Evolutionary conservation across 352 stramenopile species (phyloP), one percentile per base, ranked within the genome.

Genomic region (Salisapilia sapeloensis): DNA sequence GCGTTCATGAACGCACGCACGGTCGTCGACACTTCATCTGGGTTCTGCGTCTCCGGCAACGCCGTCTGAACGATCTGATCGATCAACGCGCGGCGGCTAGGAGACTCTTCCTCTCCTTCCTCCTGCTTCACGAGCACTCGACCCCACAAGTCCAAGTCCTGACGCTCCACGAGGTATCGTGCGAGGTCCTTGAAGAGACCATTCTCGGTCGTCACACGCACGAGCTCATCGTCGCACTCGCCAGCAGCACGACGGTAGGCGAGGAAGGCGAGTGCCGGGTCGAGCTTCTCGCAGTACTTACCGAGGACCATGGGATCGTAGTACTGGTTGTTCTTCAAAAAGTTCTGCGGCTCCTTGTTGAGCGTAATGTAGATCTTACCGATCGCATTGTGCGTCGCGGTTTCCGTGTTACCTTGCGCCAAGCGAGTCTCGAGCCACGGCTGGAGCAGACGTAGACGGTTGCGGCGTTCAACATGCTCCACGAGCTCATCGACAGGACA

Each of bases 311-410:
- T 86, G 14, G 94, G 96, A 54, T 99, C 94, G 67, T 99, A 99
- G 55, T 98, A 99, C 82, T 98, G 96, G 67, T 99, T 99, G 80
- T 98, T 99, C 25, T 83, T 86, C 56, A 99, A 71, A 64, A 99
- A 99, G 41, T 96, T 84, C 56, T 98, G 93, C 6, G 96, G 93
- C 43, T 99, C 95, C 51, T 95, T 91, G 72, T 99, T 99, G 40
- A 99, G 66, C 22, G 94, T 98, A 31, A 99, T 94, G 76, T 99
- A 99, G 61, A 99, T 99, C 83, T 99, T 99, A 59, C 95, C 96
- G 29, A 99, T 90, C 24, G 95, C 94, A 56, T 99, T 99, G 77
- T 99, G 96, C 11, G 94, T 98, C 22, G 93, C 93, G 17, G 92
- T 91, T 50, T 99, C 94, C 9, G 92, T 98, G 60, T 97, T 98